Base-by-base conservation (phyloP, 495 filamentous ascomycete genomes). In the Cercophora samala region DNA sequence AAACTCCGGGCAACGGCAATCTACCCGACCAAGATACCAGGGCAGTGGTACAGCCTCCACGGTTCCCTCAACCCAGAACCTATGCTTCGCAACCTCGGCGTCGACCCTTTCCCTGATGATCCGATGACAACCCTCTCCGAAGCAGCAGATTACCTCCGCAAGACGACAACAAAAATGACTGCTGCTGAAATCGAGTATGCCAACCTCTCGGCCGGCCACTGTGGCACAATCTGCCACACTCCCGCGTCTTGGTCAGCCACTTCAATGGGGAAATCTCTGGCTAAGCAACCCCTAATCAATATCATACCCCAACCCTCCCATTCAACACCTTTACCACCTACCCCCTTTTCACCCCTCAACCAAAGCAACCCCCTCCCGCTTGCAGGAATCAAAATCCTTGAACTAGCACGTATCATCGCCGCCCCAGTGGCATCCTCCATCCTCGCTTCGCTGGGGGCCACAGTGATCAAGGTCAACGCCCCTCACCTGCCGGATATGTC, bases 391-490 rank as follows among this genome's bases (percentile, higher is more conserved):
- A 73, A 72, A 25, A 83, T 88, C 23, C 72, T 88, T 0, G 86
- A 87, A 66, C 73, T 87, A 65, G 86, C 85, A 69, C 83, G 85
- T 8, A 74, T 81, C 65, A 80, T 81, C 56, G 79, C 79, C 4
- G 78, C 76, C 8, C 85, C 85, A n/a, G 82, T 84, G 9, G 80
- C 86, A 25, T 79, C 82, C 13, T 80, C 83, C 3, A 82, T 84
- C 23, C 76, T 88, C 15, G 76, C 81, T 37, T 82, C 86, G 64
- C 85, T 86, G 70, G 85, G 85, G 1, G 85, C 85, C 42, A 82
- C 78, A 21, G 75, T 77, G 4, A 68, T 74, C 24, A 63, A 69
- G 15, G 58, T 74, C 59, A 64, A 65, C 46, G 72, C 69, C 22
- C 68, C 67, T 9, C 67, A 69, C 23, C 53, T 75, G 18, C 70